Percentiles rank a stretch among this genome's conserved stretches.
phyloP scores from a whole-genome alignment of 257 asterid species.

The Nicotiana paniculata region DNA sequence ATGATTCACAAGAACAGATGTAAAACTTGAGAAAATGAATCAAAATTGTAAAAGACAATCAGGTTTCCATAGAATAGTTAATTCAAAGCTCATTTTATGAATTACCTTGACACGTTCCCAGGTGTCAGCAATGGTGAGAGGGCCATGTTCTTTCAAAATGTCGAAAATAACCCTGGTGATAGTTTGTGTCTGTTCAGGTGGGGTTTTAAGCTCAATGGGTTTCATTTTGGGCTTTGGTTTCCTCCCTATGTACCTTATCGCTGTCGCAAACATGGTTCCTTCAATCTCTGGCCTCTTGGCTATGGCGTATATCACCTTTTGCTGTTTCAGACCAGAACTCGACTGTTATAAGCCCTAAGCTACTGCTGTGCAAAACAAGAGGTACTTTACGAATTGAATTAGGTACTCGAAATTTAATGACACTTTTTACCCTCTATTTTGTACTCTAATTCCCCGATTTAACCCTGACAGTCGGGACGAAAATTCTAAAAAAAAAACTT shows the following conservation, averaged over 20 bases:
- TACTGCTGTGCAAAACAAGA: neutral
- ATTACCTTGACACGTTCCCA: conserved; percentile 92
- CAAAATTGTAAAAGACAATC: neutral
- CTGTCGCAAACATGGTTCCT: conserved; percentile 65
- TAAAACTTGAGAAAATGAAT: neutral
- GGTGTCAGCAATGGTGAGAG: conserved; percentile 69
- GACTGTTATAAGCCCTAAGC: neutral
- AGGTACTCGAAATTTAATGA: neutral
- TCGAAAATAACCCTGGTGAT: conserved; percentile 77
- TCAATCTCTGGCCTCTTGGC: neutral
- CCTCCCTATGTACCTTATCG: conserved; percentile 59
- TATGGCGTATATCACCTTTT: neutral
- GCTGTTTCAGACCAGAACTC: neutral
- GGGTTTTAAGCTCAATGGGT: conserved; percentile 75
- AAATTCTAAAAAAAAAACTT: too few relatives aligned
- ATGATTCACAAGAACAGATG: too few relatives aligned
- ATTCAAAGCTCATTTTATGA: neutral
- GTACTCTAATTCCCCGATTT: neutral
- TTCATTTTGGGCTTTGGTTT: conserved; percentile 95
- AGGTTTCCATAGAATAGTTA: neutral
- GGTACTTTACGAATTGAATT: neutral
- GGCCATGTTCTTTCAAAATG: conserved; percentile 86
- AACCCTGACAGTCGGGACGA: too few relatives aligned
- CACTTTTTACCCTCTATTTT: neutral
- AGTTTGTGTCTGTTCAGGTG: conserved; percentile 90